Base-by-base conservation (phyloP, 441 rosid genomes). In the Raphanus hybrid region DNA sequence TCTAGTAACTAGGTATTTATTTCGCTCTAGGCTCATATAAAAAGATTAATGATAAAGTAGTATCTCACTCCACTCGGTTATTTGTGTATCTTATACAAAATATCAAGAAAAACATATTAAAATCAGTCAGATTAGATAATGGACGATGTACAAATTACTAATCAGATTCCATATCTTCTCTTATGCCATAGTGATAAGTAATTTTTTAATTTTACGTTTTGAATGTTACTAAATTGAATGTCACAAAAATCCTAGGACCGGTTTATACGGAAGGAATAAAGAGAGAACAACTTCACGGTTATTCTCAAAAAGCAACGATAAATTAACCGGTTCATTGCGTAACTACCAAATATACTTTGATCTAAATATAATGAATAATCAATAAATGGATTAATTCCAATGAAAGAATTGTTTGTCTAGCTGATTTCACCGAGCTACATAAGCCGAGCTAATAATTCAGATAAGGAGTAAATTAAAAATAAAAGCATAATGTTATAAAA, bases 241-340 rank as follows among this genome's bases (percentile, higher is more conserved):
- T 73, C 20, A 50, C 52, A 60, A 78, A 78, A 50, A 72, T 78
- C 81, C 74, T 78, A 78, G 73, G 77, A 78, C 74, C 77, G 77
- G 74, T 78, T 78, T 39, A 78, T 78, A 78, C 81, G 81, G 81
- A 78, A 78, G 54, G 81, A 78, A 78, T 78, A 68, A 78, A 73
- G 61, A 67, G 32, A 61, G 65, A 78, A 73, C 74, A 67, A 27
- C 32, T 54, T 73, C 78, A 73, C 78, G 78, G 6, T 78, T 78
- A 73, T 78, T 26, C 65, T 67, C 81, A 68, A 74, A 54, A 18
- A 10, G 75, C 57, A 74, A 74, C 82, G 75, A 69, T 23, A 62
- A 43, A 55, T 55, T 69, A 73, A 74, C 71, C 67, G 16, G 18
- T 64, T 69, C 35, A 3, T 64, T 39, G 52, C 35, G 69, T 67